phyloP scores from a whole-genome alignment of 345 rosid species.

The Eucalyptus microcorys region DNA sequence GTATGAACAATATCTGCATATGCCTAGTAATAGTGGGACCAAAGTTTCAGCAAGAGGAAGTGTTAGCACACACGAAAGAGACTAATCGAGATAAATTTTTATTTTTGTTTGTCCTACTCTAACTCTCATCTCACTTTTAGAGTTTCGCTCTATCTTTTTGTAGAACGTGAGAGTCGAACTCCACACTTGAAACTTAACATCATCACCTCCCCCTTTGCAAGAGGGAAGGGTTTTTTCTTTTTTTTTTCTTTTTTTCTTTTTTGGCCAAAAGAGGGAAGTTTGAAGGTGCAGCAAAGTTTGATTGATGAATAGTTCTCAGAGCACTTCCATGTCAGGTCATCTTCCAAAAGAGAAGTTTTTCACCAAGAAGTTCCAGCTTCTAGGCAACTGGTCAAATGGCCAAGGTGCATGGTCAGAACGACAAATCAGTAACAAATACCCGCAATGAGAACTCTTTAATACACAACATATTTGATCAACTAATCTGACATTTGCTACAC shows the following conservation, averaged over 20 bases:
- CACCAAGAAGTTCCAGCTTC: conserved; percentile 88
- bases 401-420: conserved; percentile 96
- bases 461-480: neutral
- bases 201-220: rapidly evolving
- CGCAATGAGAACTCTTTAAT: conserved; percentile 29
- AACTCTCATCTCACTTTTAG: rapidly evolving
- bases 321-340: conserved; percentile 83
- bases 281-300: conserved; percentile 92
- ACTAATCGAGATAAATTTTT: neutral
- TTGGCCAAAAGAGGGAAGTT: conserved; percentile 18
- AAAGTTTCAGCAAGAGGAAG: neutral
- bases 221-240: no score
- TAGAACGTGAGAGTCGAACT: rapidly evolving
- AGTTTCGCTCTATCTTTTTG: rapidly evolving
- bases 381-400: conserved; percentile 95
- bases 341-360: conserved; percentile 79
- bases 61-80: neutral
- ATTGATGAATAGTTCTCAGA: conserved; percentile 73
- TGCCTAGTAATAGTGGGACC: neutral
- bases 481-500: neutral
- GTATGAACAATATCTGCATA: neutral
- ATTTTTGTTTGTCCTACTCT: rapidly evolving
- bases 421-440: conserved; percentile 92
- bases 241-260: no score
- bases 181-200: rapidly evolving